phyloP scores from a whole-genome alignment of 2,329 filamentous ascomycete species.

The Byssothecium circinans region DNA sequence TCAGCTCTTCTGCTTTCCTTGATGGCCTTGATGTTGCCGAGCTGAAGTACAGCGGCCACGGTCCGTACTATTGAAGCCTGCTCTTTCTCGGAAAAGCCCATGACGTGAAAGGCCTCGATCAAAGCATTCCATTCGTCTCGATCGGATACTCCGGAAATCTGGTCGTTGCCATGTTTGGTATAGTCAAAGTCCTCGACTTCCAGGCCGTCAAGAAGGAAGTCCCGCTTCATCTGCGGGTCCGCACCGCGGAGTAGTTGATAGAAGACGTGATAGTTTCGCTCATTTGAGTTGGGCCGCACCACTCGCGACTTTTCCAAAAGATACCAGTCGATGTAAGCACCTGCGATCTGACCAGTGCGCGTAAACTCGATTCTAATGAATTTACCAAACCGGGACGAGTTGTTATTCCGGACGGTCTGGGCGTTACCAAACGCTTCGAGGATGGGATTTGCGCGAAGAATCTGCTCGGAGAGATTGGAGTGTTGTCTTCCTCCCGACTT shows the following conservation, averaged over 20 bases:
- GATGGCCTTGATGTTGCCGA: conserved; percentile 86
- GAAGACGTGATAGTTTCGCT: conserved; percentile 96
- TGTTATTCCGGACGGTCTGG: conserved; percentile 96
- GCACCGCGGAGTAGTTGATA: conserved; percentile 92
- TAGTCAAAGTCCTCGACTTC: conserved; percentile 89
- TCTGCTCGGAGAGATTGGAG: conserved; percentile 92
- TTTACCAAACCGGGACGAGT: conserved; percentile 97
- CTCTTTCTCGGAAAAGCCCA: conserved; percentile 87
- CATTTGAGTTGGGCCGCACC: conserved; percentile 80
- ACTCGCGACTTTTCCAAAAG: conserved; percentile 97
- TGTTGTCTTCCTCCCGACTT: conserved; percentile 66
- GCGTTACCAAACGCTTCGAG: conserved; percentile 98
- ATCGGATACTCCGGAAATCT: conserved; percentile 88
- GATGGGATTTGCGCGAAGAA: conserved; percentile 92
- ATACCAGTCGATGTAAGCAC: conserved; percentile 98
- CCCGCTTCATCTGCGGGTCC: conserved; percentile 69
- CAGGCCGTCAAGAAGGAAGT: conserved; percentile 73
- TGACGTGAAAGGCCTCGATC: conserved; percentile 89
- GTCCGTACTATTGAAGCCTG: conserved; percentile 82
- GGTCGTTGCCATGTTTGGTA: conserved; percentile 87
- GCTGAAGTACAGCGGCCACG: conserved; percentile 85
- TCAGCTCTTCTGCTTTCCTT: conserved; percentile 91
- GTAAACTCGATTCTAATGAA: conserved; percentile 98
- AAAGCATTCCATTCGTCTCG: conserved; percentile 84
- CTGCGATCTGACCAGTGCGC: conserved; percentile 82